These are phyloP conservation scores for Dendrothele bispora DNA, from an alignment of 768 basidiomycete genomes.

Conservation along the genomic window DNA sequence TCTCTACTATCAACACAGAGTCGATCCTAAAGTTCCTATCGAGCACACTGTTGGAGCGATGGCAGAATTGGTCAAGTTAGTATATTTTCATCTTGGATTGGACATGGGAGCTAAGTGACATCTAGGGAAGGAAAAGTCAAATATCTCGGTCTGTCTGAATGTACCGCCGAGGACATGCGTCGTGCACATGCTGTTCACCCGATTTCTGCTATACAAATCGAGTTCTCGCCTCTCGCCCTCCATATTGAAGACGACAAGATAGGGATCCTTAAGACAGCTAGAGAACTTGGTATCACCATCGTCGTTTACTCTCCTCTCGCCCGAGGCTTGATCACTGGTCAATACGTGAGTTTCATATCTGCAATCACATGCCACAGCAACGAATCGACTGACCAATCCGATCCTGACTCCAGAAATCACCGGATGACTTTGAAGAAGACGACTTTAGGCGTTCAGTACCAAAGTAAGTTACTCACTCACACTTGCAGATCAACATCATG, in stretches of 20 bases:
- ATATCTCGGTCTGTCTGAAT: slow-evolving; percentile 54
- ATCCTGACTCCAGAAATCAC: slow-evolving; percentile 31
- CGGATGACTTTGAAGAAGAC: slow-evolving; percentile 35
- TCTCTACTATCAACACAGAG: slow-evolving; percentile 37
- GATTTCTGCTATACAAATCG: slow-evolving; percentile 43
- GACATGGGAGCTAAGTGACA: too few relatives aligned
- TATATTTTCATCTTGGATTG: too few relatives aligned
- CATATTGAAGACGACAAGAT: slow-evolving; percentile 42
- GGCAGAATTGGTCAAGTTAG: slow-evolving; percentile 42
- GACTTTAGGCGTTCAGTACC: slow-evolving; percentile 41
- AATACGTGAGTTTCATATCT: slow-evolving; percentile 4
- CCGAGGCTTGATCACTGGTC: slow-evolving; percentile 48
- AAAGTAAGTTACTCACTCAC: slow-evolving; percentile 15
- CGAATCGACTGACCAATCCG: neutral
- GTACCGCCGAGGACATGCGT: slow-evolving; percentile 40
- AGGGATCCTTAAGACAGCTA: slow-evolving; percentile 36
- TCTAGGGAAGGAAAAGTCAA: slow-evolving; percentile 43
- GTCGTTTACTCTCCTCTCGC: slow-evolving; percentile 52
- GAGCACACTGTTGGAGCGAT: slow-evolving; percentile 33
- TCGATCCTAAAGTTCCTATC: slow-evolving; percentile 29
- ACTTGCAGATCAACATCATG: too few relatives aligned
- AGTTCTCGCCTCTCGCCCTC: slow-evolving; percentile 43
- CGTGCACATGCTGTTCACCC: slow-evolving; percentile 49
- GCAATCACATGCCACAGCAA: neutral
- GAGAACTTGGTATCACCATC: slow-evolving; percentile 45